Evolutionary conservation across 1,284 basidiomycete genomes (phyloP), one percentile per base, ranked within the genome.

Genomic region (Athelia sp.): DNA sequence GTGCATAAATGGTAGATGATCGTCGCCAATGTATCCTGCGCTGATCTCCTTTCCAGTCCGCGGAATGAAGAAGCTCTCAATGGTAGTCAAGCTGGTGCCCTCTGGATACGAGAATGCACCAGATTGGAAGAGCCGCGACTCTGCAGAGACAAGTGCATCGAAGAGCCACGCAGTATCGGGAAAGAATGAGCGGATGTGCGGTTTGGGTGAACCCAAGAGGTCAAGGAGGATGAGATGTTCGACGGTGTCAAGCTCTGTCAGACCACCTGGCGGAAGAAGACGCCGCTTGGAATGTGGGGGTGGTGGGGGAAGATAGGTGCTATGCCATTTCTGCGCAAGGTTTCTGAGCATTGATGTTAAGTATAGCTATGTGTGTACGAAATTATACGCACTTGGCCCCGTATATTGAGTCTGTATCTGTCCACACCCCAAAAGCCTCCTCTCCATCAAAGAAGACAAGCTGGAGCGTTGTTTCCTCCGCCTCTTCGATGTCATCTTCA

Each of bases 361-460:
- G 2, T 38, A 29, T 23, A 44, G 50, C 42, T 17, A 3, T 42
- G 46, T 17, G 43, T 26, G 29, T 15, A 18, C 17, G 46, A 13
- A 32, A 19, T 40, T 9, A 17, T 42, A 38, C 35, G 22, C 59
- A 92, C 90, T 88, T 82, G 36, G 94, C 87, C 19, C 97, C 97
- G 63, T 99, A 99, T 44, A 95, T 85, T 1, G 91, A 95, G 67
- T 99, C 97, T 0, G 78, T 82, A 31, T 77, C 77, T 1, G 93
- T 93, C 97, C 97, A 99, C 34, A 81, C 73, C 31, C 83, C 75
- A 67, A 95, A 98, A 0, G 97, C 97, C 67, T 99, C 97, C 66
- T 99, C 97, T 3, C 97, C 97, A 60, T 99, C 98, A 54, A 99
- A 95, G 62, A 99, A 97, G 18, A 99, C 74, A n/a, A 99, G 73